Base-by-base conservation (phyloP, 2,329 filamentous ascomycete genomes). In the Nothophoma quercina region DNA sequence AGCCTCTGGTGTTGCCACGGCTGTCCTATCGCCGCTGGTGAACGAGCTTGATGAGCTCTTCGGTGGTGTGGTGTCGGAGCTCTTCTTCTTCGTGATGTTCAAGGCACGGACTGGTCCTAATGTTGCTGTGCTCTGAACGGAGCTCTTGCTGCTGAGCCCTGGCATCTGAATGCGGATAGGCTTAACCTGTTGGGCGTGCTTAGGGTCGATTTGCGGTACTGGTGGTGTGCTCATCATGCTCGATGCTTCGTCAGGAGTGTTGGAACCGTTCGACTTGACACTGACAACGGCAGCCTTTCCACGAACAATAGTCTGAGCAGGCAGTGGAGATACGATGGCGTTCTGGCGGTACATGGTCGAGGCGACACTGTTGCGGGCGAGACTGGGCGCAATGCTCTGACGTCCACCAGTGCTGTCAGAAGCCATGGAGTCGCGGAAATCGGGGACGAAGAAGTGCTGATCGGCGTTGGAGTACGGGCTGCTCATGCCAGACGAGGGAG, bases 281-380 rank as follows among this genome's bases (percentile, higher is more conserved):
- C 91, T 96, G 71, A 99, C 92, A 69, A 98, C 88, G 28, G 91
- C 93, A 8, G 95, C 91, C 76, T 95, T 96, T 59, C 89, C 90
- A 55, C 92, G 86, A 70, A 93, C 89, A 52, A 91, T 89, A 44
- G 92, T 95, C 68, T 95, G 91, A 0, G 92, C 91, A 1, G 93
- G 88, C 49, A 88, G 78, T 2, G 80, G 89, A 70, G 81, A 92
- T 63, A 96, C 85, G 44, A 96, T 86, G 13, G 91, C 92, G 67
- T 96, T 91, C 78, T 93, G 93, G 61, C 91, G 90, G 71, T 97
- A 98, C 45, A 96, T 91, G 16, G 93, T 97, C 1, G 93, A 96
- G 3, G 92, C 93, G 59, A 98, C 89, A 69, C 83, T 86, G 50
- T 68, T 76, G 29, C 79, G 73, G 23, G 78, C 79, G 25, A 81